Percentiles rank a stretch among this genome's conserved stretches.
These are phyloP conservation scores for Hortaea sp. DNA, from an alignment of 2,329 filamentous ascomycete species.

Conservation along the genomic window DNA sequence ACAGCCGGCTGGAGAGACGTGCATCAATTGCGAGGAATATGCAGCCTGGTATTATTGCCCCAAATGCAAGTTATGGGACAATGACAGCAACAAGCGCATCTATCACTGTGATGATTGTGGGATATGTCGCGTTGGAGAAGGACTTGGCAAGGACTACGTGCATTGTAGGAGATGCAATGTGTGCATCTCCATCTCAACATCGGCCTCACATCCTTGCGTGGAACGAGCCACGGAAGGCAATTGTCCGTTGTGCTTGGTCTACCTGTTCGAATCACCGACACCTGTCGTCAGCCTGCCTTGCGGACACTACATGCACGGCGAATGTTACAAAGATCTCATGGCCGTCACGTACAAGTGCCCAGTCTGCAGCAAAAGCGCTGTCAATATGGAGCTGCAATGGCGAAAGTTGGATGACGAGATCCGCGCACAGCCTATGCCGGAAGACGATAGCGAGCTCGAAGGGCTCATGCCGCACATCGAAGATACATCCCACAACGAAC, in stretches of 20 bases:
- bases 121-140: slow-evolving; percentile 83
- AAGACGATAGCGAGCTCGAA: slow-evolving; percentile 23
- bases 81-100: slow-evolving; percentile 79
- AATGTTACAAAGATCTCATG: slow-evolving; percentile 82
- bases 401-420: slow-evolving; percentile 83
- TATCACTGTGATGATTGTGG: slow-evolving; percentile 96
- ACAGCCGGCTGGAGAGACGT: slow-evolving; percentile 70
- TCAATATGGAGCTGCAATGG: slow-evolving; percentile 95
- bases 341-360: slow-evolving; percentile 89
- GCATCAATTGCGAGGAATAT: slow-evolving; percentile 63
- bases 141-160: slow-evolving; percentile 91
- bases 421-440: slow-evolving; percentile 80
- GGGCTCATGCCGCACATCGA: slow-evolving; percentile 16
- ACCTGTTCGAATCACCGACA: slow-evolving; percentile 84
- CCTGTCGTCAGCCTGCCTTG: slow-evolving; percentile 91
- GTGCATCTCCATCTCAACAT: slow-evolving; percentile 82
- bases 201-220: slow-evolving; percentile 81
- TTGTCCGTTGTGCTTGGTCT: slow-evolving; percentile 93
- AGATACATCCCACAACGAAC: slow-evolving; percentile 19
- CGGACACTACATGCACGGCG: slow-evolving; percentile 88
- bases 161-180: slow-evolving; percentile 97
- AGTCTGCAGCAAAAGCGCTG: slow-evolving; percentile 90
- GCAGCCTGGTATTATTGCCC: slow-evolving; percentile 87
- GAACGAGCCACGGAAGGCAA: slow-evolving; percentile 90
- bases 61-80: slow-evolving; percentile 95